Base-by-base conservation (phyloP, 2,329 filamentous ascomycete species). In the Diaporthe ilicicola region DNA sequence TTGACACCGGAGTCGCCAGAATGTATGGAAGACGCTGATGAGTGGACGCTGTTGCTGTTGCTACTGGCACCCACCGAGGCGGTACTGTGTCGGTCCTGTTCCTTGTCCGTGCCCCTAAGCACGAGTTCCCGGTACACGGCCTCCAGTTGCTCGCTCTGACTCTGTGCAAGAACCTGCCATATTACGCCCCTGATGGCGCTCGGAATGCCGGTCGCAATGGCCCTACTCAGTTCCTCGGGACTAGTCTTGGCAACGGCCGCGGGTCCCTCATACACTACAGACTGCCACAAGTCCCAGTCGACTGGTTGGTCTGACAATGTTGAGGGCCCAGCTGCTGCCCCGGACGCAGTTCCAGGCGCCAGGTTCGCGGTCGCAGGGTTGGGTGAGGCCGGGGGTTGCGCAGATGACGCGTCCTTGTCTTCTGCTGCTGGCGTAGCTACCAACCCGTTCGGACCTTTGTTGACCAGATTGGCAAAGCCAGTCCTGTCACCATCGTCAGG, bases 261-360 rank as follows among this genome's bases (percentile, higher is more conserved):
- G 19, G 95, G 94, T 0, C 96, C 96, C 83, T 98, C 94, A 75
- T 98, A 97, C 42, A 99, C 96, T 4, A 99, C 92, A 29, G 93
- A 90, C 79, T 99, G 95, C 96, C 96, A 99, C 48, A 99, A 84
- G 81, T 99, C 96, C 96, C 96, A 99, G 79, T 99, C 94, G n/a
- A 99, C 96, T 29, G 93, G 91, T 19, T 86, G 85, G 77, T 95
- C 93, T 17, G 84, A 82, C 73, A 91, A 87, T 27, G 91, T 90
- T 3, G 93, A 91, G 10, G 92, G 93, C 1, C 93, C 93, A 27
- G 91, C 90, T 29, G 91, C 91, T 51, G 95, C 90, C 7, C 95
- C 95, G 13, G 94, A 91, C 9, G 92, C 94, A 1, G 95, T 98
- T 1, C 95, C 95, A 0, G 95, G 95, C 0, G 94, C 91, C 54